Base-by-base conservation (phyloP, 2,329 filamentous ascomycete genomes). In the Hysterium pulicare region DNA sequence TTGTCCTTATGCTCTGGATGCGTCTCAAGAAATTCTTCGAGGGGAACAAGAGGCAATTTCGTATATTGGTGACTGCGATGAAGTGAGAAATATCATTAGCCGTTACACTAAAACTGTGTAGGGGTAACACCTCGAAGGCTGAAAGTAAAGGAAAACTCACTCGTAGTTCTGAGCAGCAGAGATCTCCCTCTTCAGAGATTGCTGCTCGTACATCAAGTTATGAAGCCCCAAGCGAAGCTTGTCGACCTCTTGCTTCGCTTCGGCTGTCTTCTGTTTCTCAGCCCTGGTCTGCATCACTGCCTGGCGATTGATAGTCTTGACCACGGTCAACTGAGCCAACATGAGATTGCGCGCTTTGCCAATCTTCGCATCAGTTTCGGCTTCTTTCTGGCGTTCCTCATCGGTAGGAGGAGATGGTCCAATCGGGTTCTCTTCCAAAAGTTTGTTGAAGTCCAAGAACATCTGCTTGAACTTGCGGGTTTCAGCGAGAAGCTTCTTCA, bases 201-300 rank as follows among this genome's bases (percentile, higher is more conserved):
- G 78, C 71, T 97, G 90, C 68, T 98, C 91, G 62, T 98, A 98
- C 66, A 93, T 94, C 6, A 98, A 73, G 61, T 98, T 98, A 69
- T 97, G 91, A 42, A 98, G 76, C 61, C 95, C 87, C 28, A 98
- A 76, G 63, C 97, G 90, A 47, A 98, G 75, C 38, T 84, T 82
- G 64, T 98, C 93, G 50, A 97, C 89, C 68, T 95, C 89, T 57
- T 91, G 87, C 37, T 90, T 82, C 37, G 86, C 87, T 66, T 95
- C 89, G 22, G 88, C 86, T 1, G 93, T 97, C 54, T 82, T 75
- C 40, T 86, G 76, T 66, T 97, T 97, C 11, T 90, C 95, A 54
- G 89, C 82, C 51, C 93, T 83, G 22, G 90, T 87, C 22, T 82
- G 78, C 55, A 95, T 78, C 51, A 90, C 82, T 8, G 90, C 89